phyloP scores from a whole-genome alignment of 2,329 filamentous ascomycete species.

The Aspergillus fructus region DNA sequence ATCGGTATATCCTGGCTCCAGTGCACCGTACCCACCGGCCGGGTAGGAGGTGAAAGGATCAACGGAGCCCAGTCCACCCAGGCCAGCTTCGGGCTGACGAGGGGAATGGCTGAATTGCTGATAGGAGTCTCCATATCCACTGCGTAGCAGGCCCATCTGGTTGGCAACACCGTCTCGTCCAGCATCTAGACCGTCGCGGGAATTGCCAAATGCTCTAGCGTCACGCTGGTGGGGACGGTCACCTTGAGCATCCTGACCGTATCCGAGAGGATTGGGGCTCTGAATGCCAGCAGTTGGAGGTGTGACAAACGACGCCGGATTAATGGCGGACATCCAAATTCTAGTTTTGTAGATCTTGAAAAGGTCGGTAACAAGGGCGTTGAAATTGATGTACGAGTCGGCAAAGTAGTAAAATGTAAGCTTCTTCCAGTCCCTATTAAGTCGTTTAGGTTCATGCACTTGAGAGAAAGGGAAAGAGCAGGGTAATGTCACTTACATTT shows the following conservation, averaged over 20 bases:
- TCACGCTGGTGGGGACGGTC: constrained; percentile 46
- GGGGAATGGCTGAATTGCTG: constrained; percentile 33
- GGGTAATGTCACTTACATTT: constrained; percentile 71
- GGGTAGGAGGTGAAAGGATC: constrained; percentile 39
- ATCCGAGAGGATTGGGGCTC: constrained; percentile 67
- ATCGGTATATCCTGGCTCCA: constrained; percentile 34
- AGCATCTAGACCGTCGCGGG: constrained; percentile 30
- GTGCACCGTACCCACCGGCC: constrained; percentile 37
- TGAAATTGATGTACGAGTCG: constrained; percentile 98
- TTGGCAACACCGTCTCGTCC: constrained; percentile 29
- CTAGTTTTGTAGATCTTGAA: constrained; percentile 99
- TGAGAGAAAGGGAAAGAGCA: not conserved
- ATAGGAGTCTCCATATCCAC: constrained; percentile 38
- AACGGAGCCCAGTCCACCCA: constrained; percentile 29
- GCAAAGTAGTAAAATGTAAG: constrained; percentile 99
- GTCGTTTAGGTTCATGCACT: not conserved
- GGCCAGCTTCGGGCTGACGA: constrained; percentile 32
- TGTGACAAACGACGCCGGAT: constrained; percentile 89
- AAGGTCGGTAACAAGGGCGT: constrained; percentile 90
- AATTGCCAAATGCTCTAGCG: constrained; percentile 27
- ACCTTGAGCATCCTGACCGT: constrained; percentile 35
- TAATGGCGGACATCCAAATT: constrained; percentile 99
- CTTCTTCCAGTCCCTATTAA: constrained; percentile 90
- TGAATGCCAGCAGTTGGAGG: constrained; percentile 68
- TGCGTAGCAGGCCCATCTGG: constrained; percentile 31